Base-by-base conservation (phyloP, 2,329 filamentous ascomycete species). In the Drechslerella stenobrocha region DNA sequence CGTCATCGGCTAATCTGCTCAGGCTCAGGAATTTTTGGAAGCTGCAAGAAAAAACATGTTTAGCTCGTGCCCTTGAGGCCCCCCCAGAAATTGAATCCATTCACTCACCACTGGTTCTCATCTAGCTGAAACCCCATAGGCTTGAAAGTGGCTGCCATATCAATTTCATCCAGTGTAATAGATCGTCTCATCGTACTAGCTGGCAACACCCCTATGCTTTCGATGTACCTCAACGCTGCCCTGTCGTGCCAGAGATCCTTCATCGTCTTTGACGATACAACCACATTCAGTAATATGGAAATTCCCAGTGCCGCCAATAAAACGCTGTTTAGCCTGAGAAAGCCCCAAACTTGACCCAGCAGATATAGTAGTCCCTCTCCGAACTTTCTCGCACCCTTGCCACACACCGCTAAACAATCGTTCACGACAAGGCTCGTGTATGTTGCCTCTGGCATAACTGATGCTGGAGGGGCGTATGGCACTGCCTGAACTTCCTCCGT, bases 11-110 rank as follows among this genome's bases (percentile, higher is more conserved):
- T 22, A 59, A 35, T 9, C 52, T 50, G 53, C 59, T 46, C 50
- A 52, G 28, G 18, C 24, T 44, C 30, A 66, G 26, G 15, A 66
- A 66, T 28, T 66, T 66, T 45, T 66, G 61, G 48, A 66, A 66
- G 24, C 61, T 66, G 13, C 26, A 37, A 34, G 13, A 32, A 11
- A 24, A 5, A 8, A 8, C 35, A 3, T 6, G n/a, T 13, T 58
- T 44, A 53, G n/a, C n/a, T n/a, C n/a, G n/a, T n/a, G n/a, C n/a
- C n/a, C n/a, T n/a, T n/a, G n/a, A n/a, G n/a, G n/a, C n/a, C n/a
- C n/a, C n/a, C n/a, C n/a, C n/a, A n/a, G n/a, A n/a, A 13, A 34
- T 8, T 9, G 37, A 40, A 26, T 15, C 20, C 18, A 35, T 40
- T 20, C 51, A n/a, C 53, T 52, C 34, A 66, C 61, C 61, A 66